Evolutionary conservation across 176 grass and related monocot genomes (phyloP).

Genomic region (Poa annua): DNA sequence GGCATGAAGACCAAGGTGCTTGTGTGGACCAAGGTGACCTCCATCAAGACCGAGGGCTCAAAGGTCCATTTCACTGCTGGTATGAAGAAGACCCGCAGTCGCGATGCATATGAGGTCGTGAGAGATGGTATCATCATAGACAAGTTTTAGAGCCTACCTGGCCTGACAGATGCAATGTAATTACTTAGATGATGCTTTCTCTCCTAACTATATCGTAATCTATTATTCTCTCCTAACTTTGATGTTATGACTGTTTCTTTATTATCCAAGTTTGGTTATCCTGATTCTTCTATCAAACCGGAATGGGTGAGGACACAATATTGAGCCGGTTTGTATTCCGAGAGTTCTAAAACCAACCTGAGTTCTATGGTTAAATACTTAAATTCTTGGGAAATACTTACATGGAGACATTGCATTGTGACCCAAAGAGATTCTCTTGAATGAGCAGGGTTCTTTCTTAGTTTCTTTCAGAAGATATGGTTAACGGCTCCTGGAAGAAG

Average conservation of each 20-base stretch:
- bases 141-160: constrained; percentile 72
- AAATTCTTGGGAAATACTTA: neutral
- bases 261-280: constrained; percentile 14
- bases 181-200: constrained; percentile 22
- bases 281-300: neutral
- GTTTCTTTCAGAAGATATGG: neutral
- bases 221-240: neutral
- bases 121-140: constrained; percentile 83
- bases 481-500: neutral
- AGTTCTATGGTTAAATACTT: neutral
- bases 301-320: neutral
- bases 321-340: neutral
- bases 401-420: neutral
- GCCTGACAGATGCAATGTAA: constrained; percentile 34
- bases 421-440: neutral
- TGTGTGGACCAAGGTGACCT: constrained; percentile 86
- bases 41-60: constrained; percentile 66
- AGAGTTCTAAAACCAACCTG: neutral
- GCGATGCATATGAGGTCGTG: constrained; percentile 77
- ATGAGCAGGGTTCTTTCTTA: neutral
- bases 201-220: neutral
- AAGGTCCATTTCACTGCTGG: constrained; percentile 83
- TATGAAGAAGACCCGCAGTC: constrained; percentile 73
- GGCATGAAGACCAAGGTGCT: constrained; percentile 89
- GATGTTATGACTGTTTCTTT: neutral